These are phyloP conservation scores for Boletellus emodensis DNA, from an alignment of 768 basidiomycete genomes.

Conservation along the genomic window DNA sequence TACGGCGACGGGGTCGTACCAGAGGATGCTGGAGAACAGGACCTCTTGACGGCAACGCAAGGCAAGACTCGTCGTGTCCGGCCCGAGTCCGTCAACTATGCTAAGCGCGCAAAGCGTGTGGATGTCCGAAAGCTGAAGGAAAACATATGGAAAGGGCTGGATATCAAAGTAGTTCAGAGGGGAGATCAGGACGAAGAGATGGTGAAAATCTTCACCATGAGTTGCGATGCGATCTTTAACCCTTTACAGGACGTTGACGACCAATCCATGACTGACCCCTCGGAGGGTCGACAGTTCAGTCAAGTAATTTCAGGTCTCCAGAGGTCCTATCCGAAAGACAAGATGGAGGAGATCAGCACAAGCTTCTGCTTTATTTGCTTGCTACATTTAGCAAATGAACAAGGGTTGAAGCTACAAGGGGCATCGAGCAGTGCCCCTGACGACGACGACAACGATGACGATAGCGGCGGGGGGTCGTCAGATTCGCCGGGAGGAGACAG, in stretches of 20 bases:
- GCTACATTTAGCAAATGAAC: slow-evolving; percentile 94
- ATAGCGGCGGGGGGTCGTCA: slow-evolving; percentile 30
- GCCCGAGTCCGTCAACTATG: slow-evolving; percentile 89
- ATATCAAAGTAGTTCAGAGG: slow-evolving; percentile 56
- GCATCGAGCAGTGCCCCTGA: slow-evolving; percentile 35
- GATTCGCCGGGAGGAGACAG: slow-evolving; percentile 39
- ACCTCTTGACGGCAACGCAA: slow-evolving; percentile 81
- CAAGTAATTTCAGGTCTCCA: slow-evolving; percentile 81
- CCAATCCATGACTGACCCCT: slow-evolving; percentile 53
- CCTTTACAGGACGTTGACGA: slow-evolving; percentile 51
- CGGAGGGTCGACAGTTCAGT: slow-evolving; percentile 66
- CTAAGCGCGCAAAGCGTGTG: slow-evolving; percentile 92
- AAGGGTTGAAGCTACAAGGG: slow-evolving; percentile 80
- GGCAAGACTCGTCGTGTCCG: slow-evolving; percentile 70
- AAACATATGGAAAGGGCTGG: slow-evolving; percentile 93
- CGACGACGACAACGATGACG: slow-evolving; percentile 30
- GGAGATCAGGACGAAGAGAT: slow-evolving; percentile 46
- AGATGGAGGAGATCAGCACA: slow-evolving; percentile 97
- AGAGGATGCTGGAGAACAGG: slow-evolving; percentile 73
- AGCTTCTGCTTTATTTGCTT: slow-evolving; percentile 99
- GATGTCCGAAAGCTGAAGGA: slow-evolving; percentile 97
- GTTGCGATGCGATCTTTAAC: background rate
- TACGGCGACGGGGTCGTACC: slow-evolving; percentile 40
- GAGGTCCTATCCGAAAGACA: slow-evolving; percentile 81
- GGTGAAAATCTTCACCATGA: slow-evolving; percentile 37